Conservation (phyloP, 768 basidiomycete genomes). For the Psilocybe sp. region DNA sequence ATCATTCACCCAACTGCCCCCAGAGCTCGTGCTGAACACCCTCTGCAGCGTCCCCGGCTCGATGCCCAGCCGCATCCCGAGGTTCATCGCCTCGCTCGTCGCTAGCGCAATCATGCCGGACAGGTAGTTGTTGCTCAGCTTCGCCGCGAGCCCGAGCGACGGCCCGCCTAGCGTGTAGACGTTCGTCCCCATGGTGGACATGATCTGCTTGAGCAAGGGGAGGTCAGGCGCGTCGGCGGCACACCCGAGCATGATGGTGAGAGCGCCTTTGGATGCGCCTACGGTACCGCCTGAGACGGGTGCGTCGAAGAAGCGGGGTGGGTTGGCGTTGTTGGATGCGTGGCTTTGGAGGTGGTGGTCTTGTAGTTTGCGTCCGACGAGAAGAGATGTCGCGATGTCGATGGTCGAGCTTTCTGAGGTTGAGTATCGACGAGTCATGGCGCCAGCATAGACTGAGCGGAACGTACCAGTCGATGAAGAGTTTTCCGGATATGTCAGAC, state of each 20-base stretch:
- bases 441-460: neutral
- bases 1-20: slow-evolving; percentile 39
- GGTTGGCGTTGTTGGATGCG: slow-evolving; percentile 11
- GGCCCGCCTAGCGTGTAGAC: slow-evolving; percentile 36
- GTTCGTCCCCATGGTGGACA: slow-evolving; percentile 33
- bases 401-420: slow-evolving; percentile 38
- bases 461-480: slow-evolving; percentile 40
- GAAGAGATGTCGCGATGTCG: slow-evolving; percentile 33
- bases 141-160: slow-evolving; percentile 40
- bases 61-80: slow-evolving; percentile 41
- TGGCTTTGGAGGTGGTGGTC: slow-evolving; percentile 18
- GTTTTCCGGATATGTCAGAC: slow-evolving; percentile 30
- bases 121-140: slow-evolving; percentile 43
- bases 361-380: slow-evolving; percentile 22
- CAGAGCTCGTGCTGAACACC: slow-evolving; percentile 37
- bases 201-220: slow-evolving; percentile 29
- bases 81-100: slow-evolving; percentile 42
- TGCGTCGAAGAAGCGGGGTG: slow-evolving; percentile 34
- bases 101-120: slow-evolving; percentile 39
- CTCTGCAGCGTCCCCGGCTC: slow-evolving; percentile 36
- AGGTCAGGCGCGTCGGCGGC: slow-evolving; percentile 27
- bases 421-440: neutral
- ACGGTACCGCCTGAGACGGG: slow-evolving; percentile 42
- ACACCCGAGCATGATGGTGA: slow-evolving; percentile 40
- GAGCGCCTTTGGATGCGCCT: slow-evolving; percentile 33